phyloP scores from a whole-genome alignment of 164 flowering plant species.

The Amborella trichopoda region DNA sequence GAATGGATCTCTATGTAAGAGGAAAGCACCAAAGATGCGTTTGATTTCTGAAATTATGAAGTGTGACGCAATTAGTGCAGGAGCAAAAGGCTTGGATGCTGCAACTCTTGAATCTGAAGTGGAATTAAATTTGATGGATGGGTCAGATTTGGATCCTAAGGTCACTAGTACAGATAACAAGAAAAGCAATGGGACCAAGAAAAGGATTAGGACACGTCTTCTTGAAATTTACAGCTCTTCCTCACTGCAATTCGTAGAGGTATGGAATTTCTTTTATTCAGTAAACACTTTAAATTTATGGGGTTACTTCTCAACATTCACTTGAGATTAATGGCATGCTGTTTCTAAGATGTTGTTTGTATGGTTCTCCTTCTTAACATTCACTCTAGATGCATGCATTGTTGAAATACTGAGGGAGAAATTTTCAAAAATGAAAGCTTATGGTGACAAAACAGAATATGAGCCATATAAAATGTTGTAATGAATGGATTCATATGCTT shows the following conservation, averaged over 20 bases:
- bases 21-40: slow-evolving; percentile 36
- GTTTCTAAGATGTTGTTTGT: too few species aligned
- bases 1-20: slow-evolving; percentile 14
- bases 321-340: too few species aligned
- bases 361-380: too few species aligned
- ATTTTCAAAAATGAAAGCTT: too few species aligned
- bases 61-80: slow-evolving; percentile 17
- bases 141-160: slow-evolving; percentile 9
- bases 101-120: slow-evolving; percentile 7
- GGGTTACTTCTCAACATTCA: too few species aligned
- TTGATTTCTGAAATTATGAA: slow-evolving; percentile 26
- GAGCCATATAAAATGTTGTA: too few species aligned
- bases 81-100: slow-evolving; percentile 1
- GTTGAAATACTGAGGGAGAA: too few species aligned
- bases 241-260: slow-evolving; percentile 11
- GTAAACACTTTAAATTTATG: too few species aligned
- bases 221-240: slow-evolving; percentile 12
- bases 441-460: too few species aligned
- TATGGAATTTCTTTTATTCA: neutral
- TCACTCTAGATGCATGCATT: too few species aligned
- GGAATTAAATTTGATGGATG: slow-evolving; percentile 4
- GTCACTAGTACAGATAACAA: slow-evolving; percentile 9
- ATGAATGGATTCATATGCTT: too few species aligned
- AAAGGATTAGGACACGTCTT: slow-evolving; percentile 18
- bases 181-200: slow-evolving; percentile 13